These are phyloP conservation scores for Comarum palustre DNA, from an alignment of 306 rosid species.

Conservation along the genomic window DNA sequence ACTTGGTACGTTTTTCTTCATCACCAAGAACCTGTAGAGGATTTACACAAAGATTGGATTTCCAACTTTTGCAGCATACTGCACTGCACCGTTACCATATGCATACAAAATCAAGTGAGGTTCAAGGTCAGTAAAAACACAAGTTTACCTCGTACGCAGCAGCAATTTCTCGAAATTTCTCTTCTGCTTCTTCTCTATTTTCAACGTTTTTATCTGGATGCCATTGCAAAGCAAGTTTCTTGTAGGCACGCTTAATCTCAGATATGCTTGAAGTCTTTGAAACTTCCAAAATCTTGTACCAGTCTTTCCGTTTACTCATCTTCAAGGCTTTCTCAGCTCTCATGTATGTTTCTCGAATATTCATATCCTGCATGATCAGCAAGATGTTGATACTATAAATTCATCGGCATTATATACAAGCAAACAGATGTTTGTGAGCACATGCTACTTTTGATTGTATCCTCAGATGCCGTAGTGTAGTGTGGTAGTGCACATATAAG, in stretches of 20 bases:
- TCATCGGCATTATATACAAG: neutral
- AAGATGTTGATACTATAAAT: slow-evolving; percentile 13
- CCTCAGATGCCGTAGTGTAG: neutral
- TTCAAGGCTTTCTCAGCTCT: slow-evolving; percentile 93
- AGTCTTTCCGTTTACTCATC: slow-evolving; percentile 97
- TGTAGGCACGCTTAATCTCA: slow-evolving; percentile 96
- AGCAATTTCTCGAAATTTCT: slow-evolving; percentile 82
- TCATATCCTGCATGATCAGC: slow-evolving; percentile 65
- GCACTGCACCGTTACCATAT: neutral
- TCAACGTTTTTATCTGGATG: slow-evolving; percentile 97
- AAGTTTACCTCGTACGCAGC: slow-evolving; percentile 85
- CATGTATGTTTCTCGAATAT: slow-evolving; percentile 74
- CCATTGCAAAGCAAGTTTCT: slow-evolving; percentile 98
- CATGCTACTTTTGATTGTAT: neutral
- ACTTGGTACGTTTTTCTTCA: slow-evolving; percentile 87
- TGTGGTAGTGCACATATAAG: neutral
- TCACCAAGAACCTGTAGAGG: slow-evolving; percentile 70
- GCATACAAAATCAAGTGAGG: neutral
- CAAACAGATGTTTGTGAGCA: neutral
- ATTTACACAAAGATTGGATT: slow-evolving; percentile 18
- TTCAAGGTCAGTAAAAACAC: neutral
- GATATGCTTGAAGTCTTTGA: slow-evolving; percentile 69
- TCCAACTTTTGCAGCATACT: neutral
- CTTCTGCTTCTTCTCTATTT: slow-evolving; percentile 92
- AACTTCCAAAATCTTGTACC: slow-evolving; percentile 87